phyloP scores from a whole-genome alignment of 176 grass and related monocot species.

The Tuctoria greenei region DNA sequence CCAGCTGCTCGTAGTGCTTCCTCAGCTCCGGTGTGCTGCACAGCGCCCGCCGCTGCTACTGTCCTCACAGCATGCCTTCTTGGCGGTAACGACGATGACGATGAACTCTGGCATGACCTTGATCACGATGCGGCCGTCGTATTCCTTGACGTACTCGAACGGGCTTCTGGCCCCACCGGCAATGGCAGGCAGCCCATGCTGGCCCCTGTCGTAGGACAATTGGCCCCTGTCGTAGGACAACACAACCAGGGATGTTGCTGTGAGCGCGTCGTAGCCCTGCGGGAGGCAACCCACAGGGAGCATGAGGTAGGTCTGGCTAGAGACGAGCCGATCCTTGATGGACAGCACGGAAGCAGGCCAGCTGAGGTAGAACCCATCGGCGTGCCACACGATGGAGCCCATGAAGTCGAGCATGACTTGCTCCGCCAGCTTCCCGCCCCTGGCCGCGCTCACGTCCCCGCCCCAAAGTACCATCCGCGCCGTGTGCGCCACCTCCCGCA shows the following conservation, averaged over 20 bases:
- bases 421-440: constrained; percentile 42
- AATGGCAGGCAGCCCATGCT: background rate
- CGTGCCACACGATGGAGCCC: constrained; percentile 56
- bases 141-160: constrained; percentile 67
- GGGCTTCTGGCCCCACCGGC: constrained; percentile 43
- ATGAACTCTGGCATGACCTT: constrained; percentile 80
- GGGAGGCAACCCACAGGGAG: constrained; percentile 78
- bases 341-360: constrained; percentile 59
- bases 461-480: constrained; percentile 75
- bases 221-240: constrained; percentile 48
- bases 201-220: constrained; percentile 11
- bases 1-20: constrained; percentile 96
- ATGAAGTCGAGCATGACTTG: constrained; percentile 66
- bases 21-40: constrained; percentile 92
- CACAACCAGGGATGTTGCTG: constrained; percentile 45
- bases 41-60: constrained; percentile 17
- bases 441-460: constrained; percentile 27
- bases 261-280: constrained; percentile 42
- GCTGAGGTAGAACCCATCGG: constrained; percentile 72
- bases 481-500: background rate
- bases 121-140: constrained; percentile 58
- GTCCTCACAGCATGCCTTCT: background rate
- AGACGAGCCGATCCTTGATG: constrained; percentile 54
- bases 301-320: constrained; percentile 64
- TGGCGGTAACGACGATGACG: constrained; percentile 39